Evolutionary conservation across 192 early-diverging fungal species (phyloP).

Genomic region (Coemansia sp.): DNA sequence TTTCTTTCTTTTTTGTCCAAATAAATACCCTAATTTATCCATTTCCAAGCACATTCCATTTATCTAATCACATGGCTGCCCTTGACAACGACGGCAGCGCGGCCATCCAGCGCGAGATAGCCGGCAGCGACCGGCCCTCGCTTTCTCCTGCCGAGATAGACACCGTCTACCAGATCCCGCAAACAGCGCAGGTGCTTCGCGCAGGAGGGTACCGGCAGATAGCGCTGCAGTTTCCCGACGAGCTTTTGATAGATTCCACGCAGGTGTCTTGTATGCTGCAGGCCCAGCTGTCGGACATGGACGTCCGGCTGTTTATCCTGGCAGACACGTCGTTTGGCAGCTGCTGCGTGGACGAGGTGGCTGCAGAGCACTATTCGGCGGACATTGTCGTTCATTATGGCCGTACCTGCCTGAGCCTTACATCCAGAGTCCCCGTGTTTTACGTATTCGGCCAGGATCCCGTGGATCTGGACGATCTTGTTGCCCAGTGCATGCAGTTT

Average conservation of each 20-base stretch:
- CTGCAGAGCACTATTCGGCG: slow-evolving; percentile 82
- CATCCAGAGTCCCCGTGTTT: slow-evolving; percentile 75
- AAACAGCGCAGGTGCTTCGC: slow-evolving; percentile 56
- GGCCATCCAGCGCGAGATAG: slow-evolving; percentile 58
- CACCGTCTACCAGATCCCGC: slow-evolving; percentile 61
- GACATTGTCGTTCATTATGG: slow-evolving; percentile 97
- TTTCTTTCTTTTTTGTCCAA: background rate
- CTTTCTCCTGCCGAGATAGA: slow-evolving; percentile 40
- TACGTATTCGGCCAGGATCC: slow-evolving; percentile 81
- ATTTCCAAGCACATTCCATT: background rate
- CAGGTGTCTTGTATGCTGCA: slow-evolving; percentile 59
- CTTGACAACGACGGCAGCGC: slow-evolving; percentile 64
- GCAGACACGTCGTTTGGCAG: slow-evolving; percentile 97
- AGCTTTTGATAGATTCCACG: slow-evolving; percentile 68
- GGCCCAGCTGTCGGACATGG: slow-evolving; percentile 30
- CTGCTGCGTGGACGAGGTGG: slow-evolving; percentile 97
- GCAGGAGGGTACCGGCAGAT: slow-evolving; percentile 54
- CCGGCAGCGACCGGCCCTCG: slow-evolving; percentile 18
- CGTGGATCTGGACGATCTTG: slow-evolving; percentile 64
- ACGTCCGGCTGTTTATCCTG: slow-evolving; percentile 65
- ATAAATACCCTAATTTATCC: no score
- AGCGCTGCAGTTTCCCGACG: slow-evolving; percentile 94
- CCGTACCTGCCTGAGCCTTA: slow-evolving; percentile 81
- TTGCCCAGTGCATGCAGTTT: slow-evolving; percentile 42
- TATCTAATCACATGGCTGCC: slow-evolving; percentile 2